phyloP scores from a whole-genome alignment of 805 yeast species.

The Pichia paraexigua region DNA sequence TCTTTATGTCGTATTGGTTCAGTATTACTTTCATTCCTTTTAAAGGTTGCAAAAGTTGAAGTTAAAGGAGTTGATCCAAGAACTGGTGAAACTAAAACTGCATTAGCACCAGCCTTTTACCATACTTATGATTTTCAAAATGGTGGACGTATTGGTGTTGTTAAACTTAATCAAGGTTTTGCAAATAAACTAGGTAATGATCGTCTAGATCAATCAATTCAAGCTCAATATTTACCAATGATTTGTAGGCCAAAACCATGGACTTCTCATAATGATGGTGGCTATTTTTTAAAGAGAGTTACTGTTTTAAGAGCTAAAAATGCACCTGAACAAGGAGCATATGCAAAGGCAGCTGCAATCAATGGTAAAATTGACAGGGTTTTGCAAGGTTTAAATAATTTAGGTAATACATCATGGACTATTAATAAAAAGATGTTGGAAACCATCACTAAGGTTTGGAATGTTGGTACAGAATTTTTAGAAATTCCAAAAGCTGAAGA shows the following conservation, averaged over 20 bases:
- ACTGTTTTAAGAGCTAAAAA: constrained; percentile 69
- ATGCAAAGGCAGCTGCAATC: constrained; percentile 76
- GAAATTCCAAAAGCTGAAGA: constrained; percentile 57
- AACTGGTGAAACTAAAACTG: constrained; percentile 57
- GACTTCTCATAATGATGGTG: constrained; percentile 78
- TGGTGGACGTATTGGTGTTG: constrained; percentile 75
- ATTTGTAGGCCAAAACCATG: constrained; percentile 84
- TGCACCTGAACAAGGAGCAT: constrained; percentile 84
- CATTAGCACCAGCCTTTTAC: constrained; percentile 81
- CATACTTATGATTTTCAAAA: constrained; percentile 78
- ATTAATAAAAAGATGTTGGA: constrained; percentile 66
- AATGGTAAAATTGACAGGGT: constrained; percentile 57
- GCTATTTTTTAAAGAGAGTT: constrained; percentile 60
- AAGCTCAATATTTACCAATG: constrained; percentile 90
- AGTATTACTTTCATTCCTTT: constrained; percentile 59
- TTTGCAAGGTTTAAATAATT: constrained; percentile 72
- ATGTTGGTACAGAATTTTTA: constrained; percentile 65
- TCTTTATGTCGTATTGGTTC: constrained; percentile 70
- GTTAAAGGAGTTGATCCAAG: constrained; percentile 78
- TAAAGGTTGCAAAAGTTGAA: constrained; percentile 75
- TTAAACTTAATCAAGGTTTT: constrained; percentile 65
- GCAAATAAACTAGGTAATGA: constrained; percentile 62
- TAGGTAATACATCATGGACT: constrained; percentile 91
- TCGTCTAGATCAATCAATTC: constrained; percentile 49
- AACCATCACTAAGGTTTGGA: constrained; percentile 76